Base-by-base conservation (phyloP, 1,284 basidiomycete species). In the Mycosarcoma mackinlayi region DNA sequence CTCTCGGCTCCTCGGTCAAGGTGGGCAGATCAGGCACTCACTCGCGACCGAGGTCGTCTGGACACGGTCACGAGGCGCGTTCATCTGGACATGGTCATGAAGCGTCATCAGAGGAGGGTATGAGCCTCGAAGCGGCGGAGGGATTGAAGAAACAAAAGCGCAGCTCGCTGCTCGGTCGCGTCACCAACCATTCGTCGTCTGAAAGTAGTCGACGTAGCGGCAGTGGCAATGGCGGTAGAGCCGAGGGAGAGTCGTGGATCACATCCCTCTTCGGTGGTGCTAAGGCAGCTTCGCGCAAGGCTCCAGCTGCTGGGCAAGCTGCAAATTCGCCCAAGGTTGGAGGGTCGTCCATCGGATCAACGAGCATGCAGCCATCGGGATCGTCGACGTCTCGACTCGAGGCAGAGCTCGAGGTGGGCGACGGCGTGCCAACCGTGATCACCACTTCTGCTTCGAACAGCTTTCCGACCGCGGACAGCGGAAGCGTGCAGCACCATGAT, bases 211-310 rank as follows among this genome's bases (percentile, higher is more conserved):
- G 49, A 19, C 27, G 54, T 11, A 58, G 54, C 30, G 61, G 61
- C 23, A 53, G 61, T 24, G 61, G 34, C 14, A n/a, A n/a, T n/a
- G n/a, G n/a, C n/a, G 50, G 54, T 6, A 28, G 37, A 21, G 19
- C 30, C 5, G 60, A 63, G n/a, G 44, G 44, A 24, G 59, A 68
- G 33, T 59, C 54, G 21, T 68, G 65, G 65, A 41, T 59, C 37
- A 34, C 53, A 6, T 41, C 49, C 19, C 40, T 68, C 28, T 62
- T 68, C 23, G 51, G 56, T 24, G 23, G 42, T 24, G 37, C 35
- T 13, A 30, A 44, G 25, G 30, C 42, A 13, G 19, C 23, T 6
- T 47, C 54, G 21, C 51, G 48, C 19, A 55, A 53, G 28, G 46
- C 31, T 10, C 37, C 53, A 1, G 45, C 56, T 0, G 23, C 13